Percentiles rank a stretch among this genome's conserved stretches.
These are phyloP conservation scores for Picea sitchensis DNA, from an alignment of 75 land plant genomes.

Conservation along the genomic window DNA sequence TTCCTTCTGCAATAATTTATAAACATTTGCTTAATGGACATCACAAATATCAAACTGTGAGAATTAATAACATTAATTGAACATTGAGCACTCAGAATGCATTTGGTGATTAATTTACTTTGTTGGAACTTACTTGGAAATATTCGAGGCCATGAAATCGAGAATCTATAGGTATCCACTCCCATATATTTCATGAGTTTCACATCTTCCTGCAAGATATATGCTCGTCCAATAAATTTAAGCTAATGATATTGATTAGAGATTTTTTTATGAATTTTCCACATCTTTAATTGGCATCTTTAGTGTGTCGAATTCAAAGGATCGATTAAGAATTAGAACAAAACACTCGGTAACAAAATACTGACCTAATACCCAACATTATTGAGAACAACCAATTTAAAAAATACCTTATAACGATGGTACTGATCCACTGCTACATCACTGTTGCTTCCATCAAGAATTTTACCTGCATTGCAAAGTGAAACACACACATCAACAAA, in stretches of 20 bases:
- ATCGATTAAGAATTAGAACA: too few species aligned
- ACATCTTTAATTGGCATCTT: too few species aligned
- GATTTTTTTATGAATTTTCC: background rate
- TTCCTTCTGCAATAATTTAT: background rate
- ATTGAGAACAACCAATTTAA: background rate
- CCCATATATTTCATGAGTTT: conserved; percentile 2
- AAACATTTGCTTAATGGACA: background rate
- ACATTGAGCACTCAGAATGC: background rate
- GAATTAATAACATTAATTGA: background rate
- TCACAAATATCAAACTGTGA: background rate
- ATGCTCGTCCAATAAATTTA: too few species aligned
- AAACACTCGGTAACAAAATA: too few species aligned
- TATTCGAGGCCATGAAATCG: conserved; percentile 4
- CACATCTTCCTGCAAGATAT: background rate
- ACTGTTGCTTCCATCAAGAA: conserved; percentile 37
- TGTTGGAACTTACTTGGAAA: background rate
- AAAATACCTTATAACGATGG: conserved; percentile 26
- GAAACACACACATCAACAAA: background rate
- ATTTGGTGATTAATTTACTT: background rate
- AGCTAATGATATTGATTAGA: background rate
- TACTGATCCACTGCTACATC: conserved; percentile 51
- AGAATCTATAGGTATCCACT: background rate
- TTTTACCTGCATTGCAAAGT: conserved; percentile 22
- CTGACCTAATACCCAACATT: background rate
- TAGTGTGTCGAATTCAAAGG: too few species aligned